These are phyloP conservation scores for Saccharum hybrid DNA, from an alignment of 202 grass and related monocot species.

Conservation along the genomic window DNA sequence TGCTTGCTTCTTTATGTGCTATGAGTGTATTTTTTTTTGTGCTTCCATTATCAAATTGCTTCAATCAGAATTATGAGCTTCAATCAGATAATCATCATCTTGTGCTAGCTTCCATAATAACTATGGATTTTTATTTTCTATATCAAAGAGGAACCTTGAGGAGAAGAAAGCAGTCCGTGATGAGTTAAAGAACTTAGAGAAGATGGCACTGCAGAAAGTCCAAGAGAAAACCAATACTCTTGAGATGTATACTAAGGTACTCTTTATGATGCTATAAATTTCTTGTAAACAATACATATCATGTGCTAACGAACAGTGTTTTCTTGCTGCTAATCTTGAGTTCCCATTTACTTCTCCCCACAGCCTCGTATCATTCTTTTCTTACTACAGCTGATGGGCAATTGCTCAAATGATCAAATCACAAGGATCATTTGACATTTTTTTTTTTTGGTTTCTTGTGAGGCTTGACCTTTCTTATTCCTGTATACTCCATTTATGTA, in stretches of 20 bases:
- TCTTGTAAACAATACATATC: neutral
- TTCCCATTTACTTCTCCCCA: neutral
- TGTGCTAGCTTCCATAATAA: constrained; percentile 26
- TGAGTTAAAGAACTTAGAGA: no score
- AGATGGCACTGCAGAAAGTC: no score
- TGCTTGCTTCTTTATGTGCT: no score
- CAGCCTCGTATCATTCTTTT: neutral
- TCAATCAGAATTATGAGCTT: constrained; percentile 12
- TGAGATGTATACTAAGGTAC: constrained; percentile 78
- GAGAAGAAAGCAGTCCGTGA: no score
- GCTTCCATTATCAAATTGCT: neutral
- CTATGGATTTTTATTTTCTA: constrained; percentile 19
- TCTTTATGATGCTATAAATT: constrained; percentile 4
- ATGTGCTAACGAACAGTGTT: constrained; percentile 19
- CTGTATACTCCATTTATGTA: neutral
- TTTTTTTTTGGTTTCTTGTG: constrained; percentile 14
- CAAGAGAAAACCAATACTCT: constrained; percentile 63
- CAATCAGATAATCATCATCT: neutral
- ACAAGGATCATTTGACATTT: neutral
- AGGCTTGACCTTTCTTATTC: neutral
- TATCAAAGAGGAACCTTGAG: constrained; percentile 37
- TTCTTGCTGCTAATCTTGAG: neutral
- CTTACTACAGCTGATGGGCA: neutral
- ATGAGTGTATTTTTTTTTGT: no score
- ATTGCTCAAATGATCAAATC: neutral